Conservation (phyloP, 148 eudicot species). For the Spergularia bocconei region DNA sequence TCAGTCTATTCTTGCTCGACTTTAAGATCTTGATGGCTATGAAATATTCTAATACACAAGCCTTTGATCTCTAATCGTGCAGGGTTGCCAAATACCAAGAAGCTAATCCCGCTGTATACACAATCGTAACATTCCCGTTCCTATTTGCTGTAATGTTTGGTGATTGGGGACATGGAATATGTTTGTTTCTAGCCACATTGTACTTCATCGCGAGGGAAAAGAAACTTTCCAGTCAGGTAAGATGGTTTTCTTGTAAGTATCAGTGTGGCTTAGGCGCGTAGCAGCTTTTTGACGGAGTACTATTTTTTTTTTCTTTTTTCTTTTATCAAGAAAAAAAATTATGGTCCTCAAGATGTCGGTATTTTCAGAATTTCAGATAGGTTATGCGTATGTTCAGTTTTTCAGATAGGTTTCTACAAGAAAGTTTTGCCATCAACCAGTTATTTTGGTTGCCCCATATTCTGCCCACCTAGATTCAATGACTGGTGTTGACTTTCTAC, state of each 20-base stretch:
- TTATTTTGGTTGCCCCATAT: constrained; percentile 3
- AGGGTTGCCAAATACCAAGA: constrained; percentile 95
- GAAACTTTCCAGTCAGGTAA: constrained; percentile 74
- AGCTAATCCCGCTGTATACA: constrained; percentile 83
- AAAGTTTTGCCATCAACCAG: not conserved
- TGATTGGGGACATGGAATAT: constrained; percentile 96
- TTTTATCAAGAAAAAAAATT: not conserved
- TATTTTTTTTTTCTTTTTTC: not conserved
- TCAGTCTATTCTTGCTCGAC: not conserved
- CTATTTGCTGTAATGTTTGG: constrained; percentile 93
- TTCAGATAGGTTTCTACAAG: not conserved
- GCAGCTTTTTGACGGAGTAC: not conserved
- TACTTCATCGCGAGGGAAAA: constrained; percentile 63
- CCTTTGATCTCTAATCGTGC: constrained; percentile 20
- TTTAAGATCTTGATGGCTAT: constrained; percentile 2
- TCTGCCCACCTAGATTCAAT: not conserved
- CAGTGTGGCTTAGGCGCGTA: not conserved
- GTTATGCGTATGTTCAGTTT: not conserved
- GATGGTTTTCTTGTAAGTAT: constrained; percentile 12
- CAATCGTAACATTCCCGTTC: constrained; percentile 80
- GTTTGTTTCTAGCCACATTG: constrained; percentile 73
- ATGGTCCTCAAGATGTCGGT: not conserved
- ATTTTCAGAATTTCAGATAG: not conserved
- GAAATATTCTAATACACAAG: not conserved
- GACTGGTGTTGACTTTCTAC: not conserved